Conservation (phyloP, 1,139 yeast species). For the Geotrichum histeridarum region DNA sequence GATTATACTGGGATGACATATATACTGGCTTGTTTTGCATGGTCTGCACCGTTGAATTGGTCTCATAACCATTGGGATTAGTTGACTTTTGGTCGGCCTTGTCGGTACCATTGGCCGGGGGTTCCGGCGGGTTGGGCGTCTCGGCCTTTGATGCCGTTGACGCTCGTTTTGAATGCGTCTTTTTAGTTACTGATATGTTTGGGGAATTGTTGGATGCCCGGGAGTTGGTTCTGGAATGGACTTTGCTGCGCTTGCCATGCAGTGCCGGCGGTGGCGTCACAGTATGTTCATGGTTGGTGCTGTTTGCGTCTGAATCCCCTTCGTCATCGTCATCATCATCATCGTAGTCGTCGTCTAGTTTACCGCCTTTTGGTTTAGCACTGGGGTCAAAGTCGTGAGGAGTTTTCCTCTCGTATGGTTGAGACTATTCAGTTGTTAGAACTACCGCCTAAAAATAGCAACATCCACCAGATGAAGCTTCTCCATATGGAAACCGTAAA, state of each 20-base stretch:
- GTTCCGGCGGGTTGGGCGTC: constrained; percentile 4
- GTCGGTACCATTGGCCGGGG: background rate
- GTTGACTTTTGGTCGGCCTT: background rate
- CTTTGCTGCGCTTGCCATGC: constrained; percentile 1
- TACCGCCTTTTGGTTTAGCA: constrained; percentile 20
- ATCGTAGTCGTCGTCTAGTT: constrained; percentile 22
- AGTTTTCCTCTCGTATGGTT: constrained; percentile 34
- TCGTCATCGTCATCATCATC: constrained; percentile 25
- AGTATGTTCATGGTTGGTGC: constrained; percentile 1
- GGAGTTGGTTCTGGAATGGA: constrained; percentile 3
- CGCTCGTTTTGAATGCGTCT: constrained; percentile 7
- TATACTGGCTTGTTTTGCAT: background rate
- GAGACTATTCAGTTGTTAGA: constrained; percentile 24
- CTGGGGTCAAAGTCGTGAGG: constrained; percentile 29
- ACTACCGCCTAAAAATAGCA: constrained; percentile 11
- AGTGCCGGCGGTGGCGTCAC: constrained; percentile 9
- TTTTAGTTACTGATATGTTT: constrained; percentile 17
- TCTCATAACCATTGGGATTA: background rate
- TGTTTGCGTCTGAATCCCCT: constrained; percentile 4
- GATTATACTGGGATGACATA: background rate
- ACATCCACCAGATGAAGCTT: background rate
- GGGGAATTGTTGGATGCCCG: constrained; percentile 11
- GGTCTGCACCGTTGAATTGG: background rate
- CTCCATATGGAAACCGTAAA: background rate
- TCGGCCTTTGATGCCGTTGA: constrained; percentile 1